phyloP scores from a whole-genome alignment of 805 yeast species.

The Grigorovia jiainica region DNA sequence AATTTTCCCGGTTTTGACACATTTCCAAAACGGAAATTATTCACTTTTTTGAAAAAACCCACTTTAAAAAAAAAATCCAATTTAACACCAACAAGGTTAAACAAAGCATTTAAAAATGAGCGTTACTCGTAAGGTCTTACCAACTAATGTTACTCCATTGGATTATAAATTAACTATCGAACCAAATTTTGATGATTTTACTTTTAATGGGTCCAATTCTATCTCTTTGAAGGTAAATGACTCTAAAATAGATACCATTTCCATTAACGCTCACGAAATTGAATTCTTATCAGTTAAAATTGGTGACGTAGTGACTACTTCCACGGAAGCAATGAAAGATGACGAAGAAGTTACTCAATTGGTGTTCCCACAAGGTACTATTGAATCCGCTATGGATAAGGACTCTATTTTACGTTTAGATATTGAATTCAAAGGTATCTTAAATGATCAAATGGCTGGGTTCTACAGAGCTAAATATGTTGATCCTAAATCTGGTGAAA shows the following conservation, averaged over 20 bases:
- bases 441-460: constrained; percentile 64
- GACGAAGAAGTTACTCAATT: constrained; percentile 58
- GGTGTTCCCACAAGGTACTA: constrained; percentile 37
- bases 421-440: constrained; percentile 48
- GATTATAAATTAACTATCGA: constrained; percentile 62
- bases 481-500: constrained; percentile 32
- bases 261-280: constrained; percentile 57
- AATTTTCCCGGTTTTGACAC: background rate
- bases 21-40: background rate
- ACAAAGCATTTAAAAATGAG: background rate
- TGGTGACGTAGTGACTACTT: constrained; percentile 34
- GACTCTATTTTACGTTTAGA: constrained; percentile 34
- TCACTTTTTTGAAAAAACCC: no score
- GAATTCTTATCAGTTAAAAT: constrained; percentile 45
- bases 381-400: constrained; percentile 21
- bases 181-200: constrained; percentile 51
- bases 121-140: constrained; percentile 38
- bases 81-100: background rate
- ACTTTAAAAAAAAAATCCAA: no score
- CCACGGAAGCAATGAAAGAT: constrained; percentile 29
- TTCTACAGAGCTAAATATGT: constrained; percentile 58
- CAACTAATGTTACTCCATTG: constrained; percentile 55
- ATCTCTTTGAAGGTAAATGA: constrained; percentile 48
- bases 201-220: constrained; percentile 43
- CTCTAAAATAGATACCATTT: constrained; percentile 32